Conservation (phyloP, 768 basidiomycete genomes). For the Coprinopsis strossmayeri region DNA sequence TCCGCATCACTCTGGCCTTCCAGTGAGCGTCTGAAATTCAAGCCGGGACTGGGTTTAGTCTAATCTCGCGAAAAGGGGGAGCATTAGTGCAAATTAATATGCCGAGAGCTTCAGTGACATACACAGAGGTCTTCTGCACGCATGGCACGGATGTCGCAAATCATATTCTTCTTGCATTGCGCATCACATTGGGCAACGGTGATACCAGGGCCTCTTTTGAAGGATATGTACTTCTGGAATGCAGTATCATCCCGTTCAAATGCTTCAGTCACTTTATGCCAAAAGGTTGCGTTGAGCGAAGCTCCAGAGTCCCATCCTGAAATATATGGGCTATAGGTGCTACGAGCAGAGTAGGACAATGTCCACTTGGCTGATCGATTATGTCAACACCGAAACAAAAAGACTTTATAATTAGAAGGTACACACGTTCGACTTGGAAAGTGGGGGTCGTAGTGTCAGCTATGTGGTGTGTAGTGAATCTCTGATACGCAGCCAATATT, state of each 20-base stretch:
- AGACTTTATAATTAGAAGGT: neutral
- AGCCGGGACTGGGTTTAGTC: neutral
- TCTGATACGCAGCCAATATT: neutral
- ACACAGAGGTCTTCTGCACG: constrained; percentile 22
- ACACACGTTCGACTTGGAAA: constrained; percentile 40
- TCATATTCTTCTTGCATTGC: constrained; percentile 17
- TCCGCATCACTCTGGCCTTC: neutral
- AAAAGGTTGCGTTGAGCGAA: constrained; percentile 46
- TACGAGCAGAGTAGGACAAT: constrained; percentile 51
- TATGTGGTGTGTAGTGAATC: constrained; percentile 12
- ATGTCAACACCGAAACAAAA: neutral
- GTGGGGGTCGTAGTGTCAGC: constrained; percentile 34
- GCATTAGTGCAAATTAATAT: neutral
- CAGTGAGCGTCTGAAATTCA: neutral
- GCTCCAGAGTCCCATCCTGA: constrained; percentile 28
- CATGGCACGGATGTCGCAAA: constrained; percentile 19
- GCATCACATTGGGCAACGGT: constrained; percentile 16
- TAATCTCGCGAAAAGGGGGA: neutral
- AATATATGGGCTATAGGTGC: constrained; percentile 39
- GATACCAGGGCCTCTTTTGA: constrained; percentile 16
- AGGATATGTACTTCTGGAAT: neutral
- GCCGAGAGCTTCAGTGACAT: constrained; percentile 2
- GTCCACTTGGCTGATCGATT: constrained; percentile 38
- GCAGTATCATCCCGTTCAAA: constrained; percentile 23
- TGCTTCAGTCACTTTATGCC: constrained; percentile 53